These are phyloP conservation scores for Chrysosporium keratinophilum DNA, from an alignment of 2,329 filamentous ascomycete genomes.

Conservation along the genomic window DNA sequence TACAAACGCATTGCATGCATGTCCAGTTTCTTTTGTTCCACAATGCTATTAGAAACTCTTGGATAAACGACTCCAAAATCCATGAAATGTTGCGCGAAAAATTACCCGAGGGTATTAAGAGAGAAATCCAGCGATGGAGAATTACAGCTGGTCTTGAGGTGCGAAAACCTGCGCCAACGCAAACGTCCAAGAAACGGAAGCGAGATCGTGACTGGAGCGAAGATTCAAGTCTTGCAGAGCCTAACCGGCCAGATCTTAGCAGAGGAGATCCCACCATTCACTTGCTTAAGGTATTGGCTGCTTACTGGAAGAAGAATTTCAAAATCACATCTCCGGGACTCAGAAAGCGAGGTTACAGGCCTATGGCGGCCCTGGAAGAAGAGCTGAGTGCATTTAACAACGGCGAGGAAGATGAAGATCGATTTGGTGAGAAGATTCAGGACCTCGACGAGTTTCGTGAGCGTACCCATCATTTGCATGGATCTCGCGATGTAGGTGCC, in stretches of 20 bases:
- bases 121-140: conserved; percentile 64
- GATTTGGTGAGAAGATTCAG: conserved; percentile 68
- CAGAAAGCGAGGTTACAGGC: conserved; percentile 82
- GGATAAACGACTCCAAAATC: conserved; percentile 66
- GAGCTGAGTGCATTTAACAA: conserved; percentile 60
- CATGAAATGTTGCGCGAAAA: conserved; percentile 68
- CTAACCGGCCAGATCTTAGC: conserved; percentile 64
- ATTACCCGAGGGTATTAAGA: conserved; percentile 55
- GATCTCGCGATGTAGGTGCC: conserved; percentile 76
- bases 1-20: conserved; percentile 75
- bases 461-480: conserved; percentile 58
- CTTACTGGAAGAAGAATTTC: conserved; percentile 85
- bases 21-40: conserved; percentile 82
- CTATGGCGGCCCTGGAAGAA: conserved; percentile 62
- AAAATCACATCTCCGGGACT: conserved; percentile 65
- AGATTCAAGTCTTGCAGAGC: conserved; percentile 58
- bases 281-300: conserved; percentile 62
- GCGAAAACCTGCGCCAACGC: conserved; percentile 34
- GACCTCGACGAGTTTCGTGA: conserved; percentile 57
- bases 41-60: conserved; percentile 74
- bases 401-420: conserved; percentile 49
- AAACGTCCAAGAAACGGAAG: conserved; percentile 24
- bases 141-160: conserved; percentile 53
- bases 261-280: conserved; percentile 70
- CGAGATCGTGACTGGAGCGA: conserved; percentile 58